These are phyloP conservation scores for Wickerhamiella sorbophila DNA, from an alignment of 805 yeast genomes.

Conservation along the genomic window DNA sequence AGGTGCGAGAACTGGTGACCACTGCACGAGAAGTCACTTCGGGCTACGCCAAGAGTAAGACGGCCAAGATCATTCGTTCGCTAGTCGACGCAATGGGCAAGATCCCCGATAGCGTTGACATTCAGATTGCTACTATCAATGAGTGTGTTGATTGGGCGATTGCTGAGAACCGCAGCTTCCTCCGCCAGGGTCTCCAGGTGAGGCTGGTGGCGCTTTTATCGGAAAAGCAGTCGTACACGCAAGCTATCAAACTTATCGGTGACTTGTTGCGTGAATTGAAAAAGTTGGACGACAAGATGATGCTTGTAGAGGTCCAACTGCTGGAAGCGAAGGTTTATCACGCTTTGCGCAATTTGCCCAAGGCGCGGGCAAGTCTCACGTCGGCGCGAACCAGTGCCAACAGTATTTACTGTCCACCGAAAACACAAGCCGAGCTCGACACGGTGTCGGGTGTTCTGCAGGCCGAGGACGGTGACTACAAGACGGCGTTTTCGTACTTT, in stretches of 20 bases:
- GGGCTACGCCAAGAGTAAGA: slow-evolving; percentile 80
- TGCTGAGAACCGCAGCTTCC: slow-evolving; percentile 66
- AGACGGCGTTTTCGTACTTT: slow-evolving; percentile 90
- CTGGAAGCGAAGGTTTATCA: slow-evolving; percentile 83
- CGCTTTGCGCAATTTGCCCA: slow-evolving; percentile 79
- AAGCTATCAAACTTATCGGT: slow-evolving; percentile 58
- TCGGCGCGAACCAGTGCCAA: slow-evolving; percentile 97
- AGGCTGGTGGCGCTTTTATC: slow-evolving; percentile 66
- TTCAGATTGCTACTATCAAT: slow-evolving; percentile 58
- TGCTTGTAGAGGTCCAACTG: slow-evolving; percentile 88
- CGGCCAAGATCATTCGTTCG: slow-evolving; percentile 76
- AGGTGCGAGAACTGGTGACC: slow-evolving; percentile 47
- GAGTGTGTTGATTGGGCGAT: slow-evolving; percentile 82
- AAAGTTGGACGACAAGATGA: slow-evolving; percentile 87
- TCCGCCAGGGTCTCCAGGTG: slow-evolving; percentile 77
- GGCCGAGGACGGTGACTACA: slow-evolving; percentile 93
- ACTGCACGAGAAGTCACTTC: slow-evolving; percentile 59
- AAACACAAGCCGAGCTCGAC: slow-evolving; percentile 85
- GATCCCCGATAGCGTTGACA: slow-evolving; percentile 43
- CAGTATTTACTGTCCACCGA: slow-evolving; percentile 88
- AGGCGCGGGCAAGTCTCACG: slow-evolving; percentile 82
- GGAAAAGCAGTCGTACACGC: slow-evolving; percentile 48
- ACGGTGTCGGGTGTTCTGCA: slow-evolving; percentile 89
- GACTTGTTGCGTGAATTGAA: slow-evolving; percentile 71
- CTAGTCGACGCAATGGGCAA: slow-evolving; percentile 64